A percentile compares a stretch with the other conserved stretches of the same genome.
These are phyloP conservation scores for Lipomyces chichibuensis DNA, from an alignment of 805 yeast species.

Conservation along the genomic window DNA sequence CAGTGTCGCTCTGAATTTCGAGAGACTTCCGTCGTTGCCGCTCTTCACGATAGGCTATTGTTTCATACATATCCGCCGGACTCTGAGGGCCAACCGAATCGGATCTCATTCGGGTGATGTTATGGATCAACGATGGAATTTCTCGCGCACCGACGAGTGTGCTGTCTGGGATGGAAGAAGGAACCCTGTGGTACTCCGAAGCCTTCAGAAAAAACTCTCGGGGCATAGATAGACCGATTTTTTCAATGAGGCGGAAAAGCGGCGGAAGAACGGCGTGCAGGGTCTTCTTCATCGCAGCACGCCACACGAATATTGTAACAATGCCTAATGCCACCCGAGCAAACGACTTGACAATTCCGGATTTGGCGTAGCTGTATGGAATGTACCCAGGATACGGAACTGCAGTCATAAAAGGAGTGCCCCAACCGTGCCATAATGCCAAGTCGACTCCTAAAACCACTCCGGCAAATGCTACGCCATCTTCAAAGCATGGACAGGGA, in stretches of 20 bases:
- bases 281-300: slow-evolving; percentile 68
- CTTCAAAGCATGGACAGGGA: slow-evolving; percentile 95
- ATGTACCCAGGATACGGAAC: slow-evolving; percentile 45
- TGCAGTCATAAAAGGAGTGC: slow-evolving; percentile 34
- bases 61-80: slow-evolving; percentile 49
- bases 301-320: slow-evolving; percentile 68
- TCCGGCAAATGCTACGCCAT: slow-evolving; percentile 89
- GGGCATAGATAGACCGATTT: slow-evolving; percentile 48
- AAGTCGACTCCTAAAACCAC: slow-evolving; percentile 79
- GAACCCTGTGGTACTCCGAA: slow-evolving; percentile 44
- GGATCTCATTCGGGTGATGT: slow-evolving; percentile 40
- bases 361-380: slow-evolving; percentile 48
- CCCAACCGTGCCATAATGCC: slow-evolving; percentile 55
- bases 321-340: slow-evolving; percentile 67
- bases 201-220: slow-evolving; percentile 47
- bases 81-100: slow-evolving; percentile 51
- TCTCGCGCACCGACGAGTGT: slow-evolving; percentile 42
- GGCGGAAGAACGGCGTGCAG: slow-evolving; percentile 63
- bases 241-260: slow-evolving; percentile 50
- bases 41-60: slow-evolving; percentile 43
- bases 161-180: slow-evolving; percentile 44
- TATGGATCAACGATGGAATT: slow-evolving; percentile 41
- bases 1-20: slow-evolving; percentile 9
- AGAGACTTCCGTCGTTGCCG: slow-evolving; percentile 31
- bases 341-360: slow-evolving; percentile 51